phyloP scores from a whole-genome alignment of 2,329 filamentous ascomycete genomes.

The Pseudohalonectria lignicola region DNA sequence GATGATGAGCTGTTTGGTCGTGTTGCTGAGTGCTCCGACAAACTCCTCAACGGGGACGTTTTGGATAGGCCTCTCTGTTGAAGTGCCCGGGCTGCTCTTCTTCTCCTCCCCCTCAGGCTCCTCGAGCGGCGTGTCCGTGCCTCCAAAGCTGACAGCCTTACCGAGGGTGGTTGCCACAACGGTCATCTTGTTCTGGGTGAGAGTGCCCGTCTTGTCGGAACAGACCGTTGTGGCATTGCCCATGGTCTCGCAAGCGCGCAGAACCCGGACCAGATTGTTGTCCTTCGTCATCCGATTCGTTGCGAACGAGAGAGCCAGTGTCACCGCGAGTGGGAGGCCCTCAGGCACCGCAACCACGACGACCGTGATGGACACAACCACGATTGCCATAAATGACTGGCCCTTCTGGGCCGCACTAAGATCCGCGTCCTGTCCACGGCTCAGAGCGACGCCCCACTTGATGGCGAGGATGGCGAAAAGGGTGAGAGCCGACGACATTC shows the following conservation, averaged over 20 bases:
- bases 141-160: conserved; percentile 36
- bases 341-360: conserved; percentile 58
- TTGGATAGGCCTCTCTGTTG: conserved; percentile 5
- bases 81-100: conserved; percentile 12
- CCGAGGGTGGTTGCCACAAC: conserved; percentile 51
- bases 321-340: conserved; percentile 55
- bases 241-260: conserved; percentile 61
- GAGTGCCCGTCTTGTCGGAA: conserved; percentile 57
- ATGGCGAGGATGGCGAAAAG: conserved; percentile 71
- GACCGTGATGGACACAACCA: conserved; percentile 54
- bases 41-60: conserved; percentile 1
- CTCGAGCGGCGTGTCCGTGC: not conserved
- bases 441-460: conserved; percentile 58
- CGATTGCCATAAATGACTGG: conserved; percentile 46
- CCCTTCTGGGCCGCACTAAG: not conserved
- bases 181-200: conserved; percentile 61
- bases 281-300: conserved; percentile 58
- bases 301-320: conserved; percentile 55
- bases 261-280: conserved; percentile 58
- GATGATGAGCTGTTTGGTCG: conserved; percentile 40
- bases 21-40: conserved; percentile 24
- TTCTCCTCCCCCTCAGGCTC: not conserved
- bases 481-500: conserved; percentile 57
- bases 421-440: too few species aligned
- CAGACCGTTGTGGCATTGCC: conserved; percentile 51